Base-by-base conservation (phyloP, 441 rosid species). In the Gossypium gossypioides region DNA sequence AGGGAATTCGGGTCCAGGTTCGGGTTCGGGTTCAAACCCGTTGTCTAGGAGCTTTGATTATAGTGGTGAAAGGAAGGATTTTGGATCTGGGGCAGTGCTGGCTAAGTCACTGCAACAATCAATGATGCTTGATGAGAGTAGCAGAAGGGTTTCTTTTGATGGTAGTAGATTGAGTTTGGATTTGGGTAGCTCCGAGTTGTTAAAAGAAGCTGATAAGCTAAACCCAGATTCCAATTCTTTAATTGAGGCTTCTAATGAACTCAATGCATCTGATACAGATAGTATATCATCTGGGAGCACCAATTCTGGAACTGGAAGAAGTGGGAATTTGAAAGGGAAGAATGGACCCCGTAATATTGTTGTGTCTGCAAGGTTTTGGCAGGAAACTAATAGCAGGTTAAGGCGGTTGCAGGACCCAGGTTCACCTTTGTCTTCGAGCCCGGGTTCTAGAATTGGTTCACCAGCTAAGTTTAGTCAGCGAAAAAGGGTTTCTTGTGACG, bases 361-460 rank as follows among this genome's bases (percentile, higher is more conserved):
- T 63, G 81, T 83, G 52, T 89, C 91, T 68, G 86, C 91, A 2
- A 86, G 77, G 77, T 89, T 89, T 69, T 89, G 94, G 94, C 94
- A 87, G 75, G 91, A 89, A 79, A 89, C 91, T 48, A 89, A 89
- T 71, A 86, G 81, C 73, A 82, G 91, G 76, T 80, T 89, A 77
- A 81, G 94, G 68, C 78, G 91, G 71, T 74, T 87, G 69, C 94
- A 87, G 67, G 90, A 89, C 79, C 91, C 90, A 0, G 83, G 89
- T 6, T 86, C 92, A 0, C 90, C 87, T 18, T 62, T 80, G 67
- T 85, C 74, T n/a, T 59, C 83, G 29, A 86, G 85, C 76, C 88
- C 86, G 1, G 82, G 80, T 54, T 81, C 83, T 9, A 85, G 84
- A 77, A 77, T 60, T 13, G 80, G 73, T 66, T 56, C 82, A 44